Evolutionary conservation across 768 basidiomycete genomes (phyloP), one percentile per base, ranked within the genome.

Genomic region (Leccinum uliginosum): DNA sequence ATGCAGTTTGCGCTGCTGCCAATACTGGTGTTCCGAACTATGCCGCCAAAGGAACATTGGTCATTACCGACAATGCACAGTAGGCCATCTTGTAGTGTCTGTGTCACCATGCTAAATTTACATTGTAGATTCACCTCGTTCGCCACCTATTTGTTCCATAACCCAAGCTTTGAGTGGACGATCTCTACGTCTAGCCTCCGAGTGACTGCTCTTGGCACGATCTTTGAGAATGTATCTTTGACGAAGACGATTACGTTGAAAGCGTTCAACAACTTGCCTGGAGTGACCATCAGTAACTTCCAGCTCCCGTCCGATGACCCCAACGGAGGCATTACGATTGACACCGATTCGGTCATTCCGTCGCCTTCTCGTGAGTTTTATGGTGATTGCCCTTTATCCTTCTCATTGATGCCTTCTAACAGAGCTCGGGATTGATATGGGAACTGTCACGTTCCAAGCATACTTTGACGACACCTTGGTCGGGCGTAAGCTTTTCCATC

Each of bases 381-480:
- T 52, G 15, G 35, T 40, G 9, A 54, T 40, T 48, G 15, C n/a
- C 26, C 24, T 38, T 19, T 2, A 6, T 46, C 1, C 26, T 15
- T 6, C 19, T 59, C 34, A 29, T 58, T 72, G 29, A 73, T 23
- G 49, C 30, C 29, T 27, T 50, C 58, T 57, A 51, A 38, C 70
- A 83, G 84, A 89, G 65, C 73, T 90, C 30, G 87, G 87, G 29
- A 85, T 90, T 54, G 79, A 85, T 59, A 74, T 89, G 43, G 87
- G 87, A 10, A 81, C 78, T 2, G 83, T 84, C 30, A 77, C 75
- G 5, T 89, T 89, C 76, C 74, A 81, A 55, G 74, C 82, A 10
- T 84, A 77, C 71, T 89, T 85, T 69, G 71, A 82, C 52, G 75
- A 78, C 50, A 75, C 73, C 10, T 65, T 76, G 32, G 72, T 89